Evolutionary conservation across 2,329 filamentous ascomycete species (phyloP).

Genomic region (Colletotrichum cereale): DNA sequence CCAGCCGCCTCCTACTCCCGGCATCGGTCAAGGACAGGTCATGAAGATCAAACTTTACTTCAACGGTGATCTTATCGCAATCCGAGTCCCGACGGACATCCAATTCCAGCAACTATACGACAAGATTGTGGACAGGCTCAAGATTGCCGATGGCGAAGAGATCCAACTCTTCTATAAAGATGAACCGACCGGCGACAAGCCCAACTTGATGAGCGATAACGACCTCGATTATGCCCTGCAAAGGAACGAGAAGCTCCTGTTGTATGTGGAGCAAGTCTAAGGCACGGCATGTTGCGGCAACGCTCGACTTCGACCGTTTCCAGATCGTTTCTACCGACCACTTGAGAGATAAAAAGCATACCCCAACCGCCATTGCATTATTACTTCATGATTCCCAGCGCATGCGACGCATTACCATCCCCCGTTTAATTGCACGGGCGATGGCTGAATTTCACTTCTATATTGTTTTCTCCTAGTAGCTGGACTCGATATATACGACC

Average conservation of each 20-base stretch:
- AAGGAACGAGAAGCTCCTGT: conserved; percentile 87
- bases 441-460: conserved; percentile 30
- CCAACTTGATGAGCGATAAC: conserved; percentile 80
- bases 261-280: conserved; percentile 74
- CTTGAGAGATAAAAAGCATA: conserved; percentile 35
- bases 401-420: conserved; percentile 33
- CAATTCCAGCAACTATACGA: conserved; percentile 82
- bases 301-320: neutral
- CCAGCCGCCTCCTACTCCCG: conserved; percentile 67
- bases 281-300: neutral
- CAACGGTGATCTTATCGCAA: conserved; percentile 90
- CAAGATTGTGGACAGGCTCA: conserved; percentile 87
- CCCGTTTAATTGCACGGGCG: conserved; percentile 29
- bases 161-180: conserved; percentile 89
- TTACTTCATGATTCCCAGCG: conserved; percentile 42
- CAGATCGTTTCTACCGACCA: conserved; percentile 15
- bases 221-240: conserved; percentile 85
- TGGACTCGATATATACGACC: conserved; percentile 38
- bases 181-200: conserved; percentile 80
- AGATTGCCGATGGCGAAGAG: conserved; percentile 76
- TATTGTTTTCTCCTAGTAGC: conserved; percentile 40
- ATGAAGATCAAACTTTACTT: conserved; percentile 98
- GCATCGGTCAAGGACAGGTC: conserved; percentile 62
- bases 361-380: conserved; percentile 36
- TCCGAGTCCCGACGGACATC: conserved; percentile 87